phyloP scores from a whole-genome alignment of 257 asterid genomes.

The Solanum chaucha region DNA sequence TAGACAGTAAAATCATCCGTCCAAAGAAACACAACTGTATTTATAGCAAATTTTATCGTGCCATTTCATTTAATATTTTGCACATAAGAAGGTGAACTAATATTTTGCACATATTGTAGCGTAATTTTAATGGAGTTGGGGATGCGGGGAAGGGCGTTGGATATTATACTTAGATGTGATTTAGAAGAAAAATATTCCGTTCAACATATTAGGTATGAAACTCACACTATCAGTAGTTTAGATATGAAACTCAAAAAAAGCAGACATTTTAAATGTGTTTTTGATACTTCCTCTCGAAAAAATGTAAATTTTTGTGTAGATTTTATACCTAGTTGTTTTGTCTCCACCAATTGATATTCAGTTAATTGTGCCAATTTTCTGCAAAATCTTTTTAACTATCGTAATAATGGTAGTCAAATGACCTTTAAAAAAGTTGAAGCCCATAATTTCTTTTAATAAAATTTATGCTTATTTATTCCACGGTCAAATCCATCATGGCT shows the following conservation, averaged over 20 bases:
- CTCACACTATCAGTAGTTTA: not conserved
- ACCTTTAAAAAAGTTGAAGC: not conserved
- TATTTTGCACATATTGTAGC: too few relatives aligned
- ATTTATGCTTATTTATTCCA: too few relatives aligned
- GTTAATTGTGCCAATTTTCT: not conserved
- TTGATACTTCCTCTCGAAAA: too few relatives aligned
- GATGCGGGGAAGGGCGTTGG: not conserved
- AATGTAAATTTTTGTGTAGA: not conserved
- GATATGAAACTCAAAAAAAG: not conserved
- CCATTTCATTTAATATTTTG: too few relatives aligned
- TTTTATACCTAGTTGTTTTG: not conserved
- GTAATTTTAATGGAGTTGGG: too few relatives aligned
- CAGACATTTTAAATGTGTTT: not conserved
- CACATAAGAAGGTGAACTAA: not conserved
- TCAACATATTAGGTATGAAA: not conserved
- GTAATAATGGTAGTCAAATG: not conserved
- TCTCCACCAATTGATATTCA: not conserved
- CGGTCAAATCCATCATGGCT: not conserved
- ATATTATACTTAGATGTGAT: not conserved
- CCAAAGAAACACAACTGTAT: too few relatives aligned
- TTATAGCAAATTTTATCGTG: too few relatives aligned
- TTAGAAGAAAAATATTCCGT: not conserved
- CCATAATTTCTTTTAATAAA: not conserved
- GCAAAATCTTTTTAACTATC: not conserved
- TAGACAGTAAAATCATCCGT: too few relatives aligned